These are phyloP conservation scores for Tritrichomonas musculus DNA, from an alignment of 208 protist species.

Conservation along the genomic window DNA sequence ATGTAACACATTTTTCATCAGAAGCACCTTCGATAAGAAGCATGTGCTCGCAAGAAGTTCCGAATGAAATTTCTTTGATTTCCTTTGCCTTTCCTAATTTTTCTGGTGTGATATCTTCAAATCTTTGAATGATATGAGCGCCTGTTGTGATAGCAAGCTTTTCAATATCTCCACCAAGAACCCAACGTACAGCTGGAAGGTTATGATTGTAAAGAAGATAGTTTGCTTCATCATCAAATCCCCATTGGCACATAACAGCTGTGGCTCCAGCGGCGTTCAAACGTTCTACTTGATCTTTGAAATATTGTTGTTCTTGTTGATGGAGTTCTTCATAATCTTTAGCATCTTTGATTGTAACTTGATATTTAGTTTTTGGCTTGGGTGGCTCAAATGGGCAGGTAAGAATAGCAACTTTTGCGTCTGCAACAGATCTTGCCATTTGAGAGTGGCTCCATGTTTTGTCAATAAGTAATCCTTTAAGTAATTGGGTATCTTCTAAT, in stretches of 20 bases:
- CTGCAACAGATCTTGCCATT: slow-evolving; percentile 71
- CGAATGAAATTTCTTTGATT: slow-evolving; percentile 65
- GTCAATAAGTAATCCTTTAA: slow-evolving; percentile 95
- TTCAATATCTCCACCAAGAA: slow-evolving; percentile 98
- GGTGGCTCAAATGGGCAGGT: slow-evolving; percentile 99
- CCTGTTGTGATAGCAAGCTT: slow-evolving; percentile 98
- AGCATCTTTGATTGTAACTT: slow-evolving; percentile 77
- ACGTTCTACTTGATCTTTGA: slow-evolving; percentile 74
- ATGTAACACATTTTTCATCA: slow-evolving; percentile 92
- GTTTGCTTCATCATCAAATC: slow-evolving; percentile 99
- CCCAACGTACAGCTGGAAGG: slow-evolving; percentile 99
- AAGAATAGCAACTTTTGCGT: slow-evolving; percentile 98
- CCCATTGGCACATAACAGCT: slow-evolving; percentile 99
- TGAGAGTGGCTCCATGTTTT: slow-evolving; percentile 96
- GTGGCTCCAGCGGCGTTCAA: slow-evolving; percentile 89
- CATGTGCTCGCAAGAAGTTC: slow-evolving; percentile 73
- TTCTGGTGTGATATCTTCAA: slow-evolving; percentile 86
- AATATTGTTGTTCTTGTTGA: slow-evolving; percentile 94
- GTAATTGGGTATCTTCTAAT: slow-evolving; percentile 90
- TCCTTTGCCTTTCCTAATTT: slow-evolving; percentile 83
- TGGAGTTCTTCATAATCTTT: slow-evolving; percentile 68
- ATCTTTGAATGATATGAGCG: slow-evolving; percentile 94
- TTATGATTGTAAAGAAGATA: slow-evolving; percentile 96
- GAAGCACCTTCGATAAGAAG: slow-evolving; percentile 97
- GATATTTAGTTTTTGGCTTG: slow-evolving; percentile 99